These are phyloP conservation scores for Mercurialis annua DNA, from an alignment of 345 rosid species.

Conservation along the genomic window DNA sequence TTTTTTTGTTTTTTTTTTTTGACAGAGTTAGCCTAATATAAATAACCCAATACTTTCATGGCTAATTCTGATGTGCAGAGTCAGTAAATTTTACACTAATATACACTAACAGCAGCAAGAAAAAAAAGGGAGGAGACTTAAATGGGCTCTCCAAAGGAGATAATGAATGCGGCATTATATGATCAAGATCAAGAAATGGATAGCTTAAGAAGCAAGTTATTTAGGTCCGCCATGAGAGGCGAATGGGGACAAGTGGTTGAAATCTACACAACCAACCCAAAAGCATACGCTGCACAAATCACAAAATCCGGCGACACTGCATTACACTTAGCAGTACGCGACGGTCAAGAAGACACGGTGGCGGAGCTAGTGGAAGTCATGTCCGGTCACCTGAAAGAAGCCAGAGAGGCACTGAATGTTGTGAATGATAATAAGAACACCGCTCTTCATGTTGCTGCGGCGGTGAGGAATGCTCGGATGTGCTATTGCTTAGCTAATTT, in stretches of 20 bases:
- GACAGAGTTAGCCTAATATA: too few species aligned
- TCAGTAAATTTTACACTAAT: too few species aligned
- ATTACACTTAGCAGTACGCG: slow-evolving; percentile 42
- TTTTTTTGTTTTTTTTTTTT: too few species aligned
- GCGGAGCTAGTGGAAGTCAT: slow-evolving; percentile 17
- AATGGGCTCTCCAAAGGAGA: slow-evolving; percentile 10
- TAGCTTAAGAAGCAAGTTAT: slow-evolving; percentile 12
- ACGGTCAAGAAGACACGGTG: slow-evolving; percentile 25
- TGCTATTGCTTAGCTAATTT: slow-evolving; percentile 22
- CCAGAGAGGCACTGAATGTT: not conserved
- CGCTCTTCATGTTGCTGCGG: slow-evolving; percentile 46
- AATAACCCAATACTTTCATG: too few species aligned
- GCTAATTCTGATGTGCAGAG: too few species aligned
- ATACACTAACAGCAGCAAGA: not conserved
- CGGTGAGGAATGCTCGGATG: slow-evolving; percentile 34
- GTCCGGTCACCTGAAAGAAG: rapidly evolving
- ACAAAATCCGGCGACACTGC: slow-evolving; percentile 39
- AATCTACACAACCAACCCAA: not conserved
- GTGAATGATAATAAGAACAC: slow-evolving; percentile 31
- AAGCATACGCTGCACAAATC: slow-evolving; percentile 15
- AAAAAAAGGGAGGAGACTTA: not conserved
- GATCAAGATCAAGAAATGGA: not conserved
- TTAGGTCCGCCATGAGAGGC: slow-evolving; percentile 36
- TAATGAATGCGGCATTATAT: not conserved
- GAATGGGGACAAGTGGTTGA: slow-evolving; percentile 30